Percentiles rank a stretch among this genome's conserved stretches.
phyloP scores from a whole-genome alignment of 345 rosid genomes.

The Acer saccharum region DNA sequence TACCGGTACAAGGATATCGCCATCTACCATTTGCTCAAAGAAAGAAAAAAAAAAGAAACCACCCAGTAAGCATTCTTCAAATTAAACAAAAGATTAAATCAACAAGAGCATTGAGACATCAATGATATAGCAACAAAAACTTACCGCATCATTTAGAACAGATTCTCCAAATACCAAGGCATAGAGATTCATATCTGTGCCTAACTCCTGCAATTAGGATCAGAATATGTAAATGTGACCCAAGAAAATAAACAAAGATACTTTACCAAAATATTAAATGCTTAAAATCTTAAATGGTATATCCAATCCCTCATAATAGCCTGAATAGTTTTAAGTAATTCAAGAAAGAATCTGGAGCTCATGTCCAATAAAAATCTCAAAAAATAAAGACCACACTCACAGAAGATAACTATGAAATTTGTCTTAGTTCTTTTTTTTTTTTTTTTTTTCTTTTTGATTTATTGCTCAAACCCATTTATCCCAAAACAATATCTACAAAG shows the following conservation, averaged over 20 bases:
- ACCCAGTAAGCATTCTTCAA: conserved; percentile 12
- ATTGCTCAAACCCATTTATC: neutral
- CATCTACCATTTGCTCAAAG: conserved; percentile 55
- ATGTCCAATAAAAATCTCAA: neutral
- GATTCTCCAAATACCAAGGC: conserved; percentile 99
- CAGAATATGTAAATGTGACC: conserved; percentile 8
- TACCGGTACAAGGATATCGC: conserved; percentile 98
- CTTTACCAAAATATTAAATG: neutral
- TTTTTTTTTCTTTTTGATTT: neutral
- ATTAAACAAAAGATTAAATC: conserved; percentile 4
- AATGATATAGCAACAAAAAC: conserved; percentile 28
- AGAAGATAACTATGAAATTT: neutral
- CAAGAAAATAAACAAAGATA: neutral
- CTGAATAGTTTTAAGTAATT: neutral
- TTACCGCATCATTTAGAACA: conserved; percentile 97
- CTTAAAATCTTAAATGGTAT: neutral
- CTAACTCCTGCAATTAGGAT: conserved; percentile 75
- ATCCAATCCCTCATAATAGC: neutral
- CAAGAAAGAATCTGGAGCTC: neutral
- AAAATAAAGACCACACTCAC: neutral
- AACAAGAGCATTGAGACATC: conserved; percentile 15
- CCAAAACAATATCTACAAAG: neutral
- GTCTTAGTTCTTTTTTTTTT: neutral
- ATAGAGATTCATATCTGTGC: conserved; percentile 90
- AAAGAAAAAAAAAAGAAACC: conserved; percentile 10